Base-by-base conservation (phyloP, 495 filamentous ascomycete species). In the Pyrenopolyporus hunteri region DNA sequence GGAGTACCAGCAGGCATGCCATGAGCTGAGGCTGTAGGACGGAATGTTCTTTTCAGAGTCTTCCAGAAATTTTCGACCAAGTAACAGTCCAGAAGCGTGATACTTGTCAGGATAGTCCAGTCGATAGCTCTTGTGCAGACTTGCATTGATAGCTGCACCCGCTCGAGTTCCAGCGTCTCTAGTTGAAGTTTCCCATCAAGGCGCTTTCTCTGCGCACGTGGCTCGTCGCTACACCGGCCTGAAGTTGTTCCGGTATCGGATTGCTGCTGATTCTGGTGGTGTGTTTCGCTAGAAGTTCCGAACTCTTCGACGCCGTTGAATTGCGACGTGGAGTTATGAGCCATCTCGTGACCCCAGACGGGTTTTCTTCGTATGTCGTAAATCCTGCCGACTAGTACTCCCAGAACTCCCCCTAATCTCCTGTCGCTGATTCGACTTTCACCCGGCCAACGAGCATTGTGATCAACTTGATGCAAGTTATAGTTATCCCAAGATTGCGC, bases 41-140 rank as follows among this genome's bases (percentile, higher is more conserved):
- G 78, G 67, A 87, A 96, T 14, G 85, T 82, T 13, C 86, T 82
- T 33, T 88, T 85, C 7, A 98, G 79, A 31, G 86, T 82, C 66
- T 86, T 87, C 92, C 91, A 97, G 2, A 98, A 83, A 40, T 84
- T 79, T 33, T 95, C 91, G 67, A 92, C 87, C 42, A 89, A 82
- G 22, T 82, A 76, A 69, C 93, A 97, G 35, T 88, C 80, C 42
- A 98, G 84, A 11, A 98, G 80, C 0, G 93, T 97, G 43, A 98
- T 74, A 11, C 78, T 88, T n/a, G 85, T 88, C 35, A 97, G 72
- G 2, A 81, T 73, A 0, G 85, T 86, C 90, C 90, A 96, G 70
- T 98, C 91, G 46, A 97, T 81, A 0, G 86, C 85, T 40, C 84
- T 83, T 31, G 85, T 76, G 23, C 93, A 78, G 13, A 89, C 83